Base-by-base conservation (phyloP, 2,329 filamentous ascomycete genomes). In the Penicillium janthinellum region DNA sequence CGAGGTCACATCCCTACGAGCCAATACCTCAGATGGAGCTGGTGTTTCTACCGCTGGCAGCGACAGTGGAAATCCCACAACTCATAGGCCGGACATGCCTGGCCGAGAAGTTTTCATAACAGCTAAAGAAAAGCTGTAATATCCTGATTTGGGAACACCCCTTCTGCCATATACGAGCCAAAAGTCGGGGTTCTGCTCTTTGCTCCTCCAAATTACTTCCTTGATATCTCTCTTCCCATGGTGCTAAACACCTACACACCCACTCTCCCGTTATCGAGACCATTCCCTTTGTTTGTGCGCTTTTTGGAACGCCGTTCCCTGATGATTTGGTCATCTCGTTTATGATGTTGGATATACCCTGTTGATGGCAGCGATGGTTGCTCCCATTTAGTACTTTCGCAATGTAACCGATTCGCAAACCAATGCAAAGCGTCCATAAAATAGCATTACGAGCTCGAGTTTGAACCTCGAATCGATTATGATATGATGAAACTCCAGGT, bases 41-140 rank as follows among this genome's bases (percentile, higher is more conserved):
- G 56, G 53, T 4, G 20, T 55, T 12, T 62, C 64, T 12, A 25
- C 25, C 28, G 50, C 42, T 45, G 44, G 28, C 11, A 42, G 60
- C 50, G 17, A 58, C 25, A 57, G 59, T 28, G 51, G 42, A 5
- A 44, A 53, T 22, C 62, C 62, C 31, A 58, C 49, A 4, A 58
- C 60, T 6, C 52, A 58, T 49, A 65, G 71, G 10, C 72, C 72
- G 7, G 63, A 63, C 5, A 69, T 73, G 65, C 64, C 64, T n/a
- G 68, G 70, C 12, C 64, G 68, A 1, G 72, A 73, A n/a, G 63
- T 63, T 6, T 73, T 71, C 48, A 70, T 64, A 48, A 72, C 71
- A n/a, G 71, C 71, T 1, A 54, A 71, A 1, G 70, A 73, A 37
- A 11, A 6, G 22, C 47, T 57, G 10, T 63, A 52, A 42, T 15